phyloP scores from a whole-genome alignment of 257 asterid genomes.

The Capsicum chinense region DNA sequence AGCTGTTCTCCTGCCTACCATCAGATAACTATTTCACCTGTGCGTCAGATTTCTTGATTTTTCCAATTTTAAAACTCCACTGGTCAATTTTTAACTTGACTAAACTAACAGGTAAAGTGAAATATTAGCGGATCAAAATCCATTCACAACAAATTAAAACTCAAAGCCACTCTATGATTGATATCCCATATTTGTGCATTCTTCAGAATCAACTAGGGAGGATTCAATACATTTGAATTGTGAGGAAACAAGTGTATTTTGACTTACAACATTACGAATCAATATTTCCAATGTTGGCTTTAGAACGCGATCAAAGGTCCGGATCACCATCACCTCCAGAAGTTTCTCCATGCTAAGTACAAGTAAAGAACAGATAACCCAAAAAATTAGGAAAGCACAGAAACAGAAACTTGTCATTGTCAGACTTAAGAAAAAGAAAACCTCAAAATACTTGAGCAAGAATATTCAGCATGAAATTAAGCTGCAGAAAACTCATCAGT shows the following conservation, averaged over 20 bases:
- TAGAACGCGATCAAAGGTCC: background rate
- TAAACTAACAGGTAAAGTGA: background rate
- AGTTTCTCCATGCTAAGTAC: background rate
- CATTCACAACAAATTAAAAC: background rate
- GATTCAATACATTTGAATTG: background rate
- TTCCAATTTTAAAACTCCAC: background rate
- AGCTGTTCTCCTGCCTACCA: background rate
- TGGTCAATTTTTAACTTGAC: background rate
- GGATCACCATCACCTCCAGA: constrained; percentile 28
- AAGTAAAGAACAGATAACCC: background rate
- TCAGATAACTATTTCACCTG: constrained; percentile 4
- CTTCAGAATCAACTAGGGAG: background rate
- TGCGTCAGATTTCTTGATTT: background rate
- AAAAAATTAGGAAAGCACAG: background rate
- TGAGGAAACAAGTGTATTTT: background rate
- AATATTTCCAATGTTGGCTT: background rate
- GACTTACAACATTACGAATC: constrained; percentile 28
- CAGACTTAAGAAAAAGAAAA: background rate
- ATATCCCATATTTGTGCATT: background rate
- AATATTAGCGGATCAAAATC: background rate
- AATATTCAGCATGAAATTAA: background rate
- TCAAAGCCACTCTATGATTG: background rate
- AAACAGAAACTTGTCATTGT: background rate
- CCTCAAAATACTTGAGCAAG: background rate
- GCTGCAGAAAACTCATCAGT: background rate